Percentiles rank a stretch among this genome's conserved stretches.
Evolutionary conservation across 805 yeast species (phyloP).

Genomic region (Hemisphaericaspora nanyangensis): DNA sequence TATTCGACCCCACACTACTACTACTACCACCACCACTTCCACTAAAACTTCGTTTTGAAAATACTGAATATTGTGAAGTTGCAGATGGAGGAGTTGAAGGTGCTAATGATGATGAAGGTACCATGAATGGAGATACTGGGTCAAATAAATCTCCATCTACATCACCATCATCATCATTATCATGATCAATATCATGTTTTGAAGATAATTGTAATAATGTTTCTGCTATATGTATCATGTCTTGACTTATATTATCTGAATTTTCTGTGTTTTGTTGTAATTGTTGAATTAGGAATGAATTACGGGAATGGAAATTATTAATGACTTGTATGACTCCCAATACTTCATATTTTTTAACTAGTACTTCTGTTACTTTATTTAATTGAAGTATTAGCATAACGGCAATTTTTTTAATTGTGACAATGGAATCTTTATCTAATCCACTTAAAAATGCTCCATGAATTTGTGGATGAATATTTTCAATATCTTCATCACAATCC

Average conservation of each 20-base stretch:
- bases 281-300: conserved; percentile 11
- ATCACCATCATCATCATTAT: conserved; percentile 1
- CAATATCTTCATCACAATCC: conserved; percentile 27
- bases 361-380: conserved; percentile 47
- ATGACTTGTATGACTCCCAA: conserved; percentile 53
- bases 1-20: too few species aligned
- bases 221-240: conserved; percentile 21
- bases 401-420: conserved; percentile 38
- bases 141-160: background rate
- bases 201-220: conserved; percentile 19
- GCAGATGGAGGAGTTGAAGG: conserved; percentile 43
- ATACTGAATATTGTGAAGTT: conserved; percentile 36
- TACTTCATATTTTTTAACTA: conserved; percentile 46
- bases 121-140: background rate
- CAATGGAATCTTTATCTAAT: conserved; percentile 39
- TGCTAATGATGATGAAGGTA: background rate
- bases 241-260: conserved; percentile 12
- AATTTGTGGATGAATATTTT: conserved; percentile 38
- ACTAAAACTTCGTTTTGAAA: conserved; percentile 30
- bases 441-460: conserved; percentile 49
- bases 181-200: conserved; percentile 3
- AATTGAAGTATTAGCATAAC: conserved; percentile 42
- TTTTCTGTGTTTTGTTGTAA: conserved; percentile 19
- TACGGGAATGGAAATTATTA: conserved; percentile 17
- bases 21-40: too few species aligned